A percentile compares a stretch with the other conserved stretches of the same genome.
phyloP scores from a whole-genome alignment of 2,329 filamentous ascomycete genomes.

The Stylonectria norvegica region DNA sequence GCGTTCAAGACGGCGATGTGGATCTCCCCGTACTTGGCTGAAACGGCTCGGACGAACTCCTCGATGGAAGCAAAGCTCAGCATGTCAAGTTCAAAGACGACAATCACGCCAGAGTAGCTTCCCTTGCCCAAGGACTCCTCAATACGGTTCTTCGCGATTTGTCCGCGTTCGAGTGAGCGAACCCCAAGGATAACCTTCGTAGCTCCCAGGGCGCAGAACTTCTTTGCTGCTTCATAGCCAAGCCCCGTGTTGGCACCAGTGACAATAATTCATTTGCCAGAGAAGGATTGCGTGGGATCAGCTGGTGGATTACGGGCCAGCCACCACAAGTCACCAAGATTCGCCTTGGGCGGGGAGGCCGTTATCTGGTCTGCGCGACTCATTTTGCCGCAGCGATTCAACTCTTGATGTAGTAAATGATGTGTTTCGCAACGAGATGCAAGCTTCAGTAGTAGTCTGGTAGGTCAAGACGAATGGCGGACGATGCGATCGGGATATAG shows the following conservation, averaged over 20 bases:
- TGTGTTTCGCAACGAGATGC: too few relatives aligned
- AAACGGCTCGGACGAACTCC: too few relatives aligned
- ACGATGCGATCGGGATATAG: too few relatives aligned
- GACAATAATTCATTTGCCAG: not conserved
- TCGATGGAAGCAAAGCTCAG: not conserved
- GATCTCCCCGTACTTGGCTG: not conserved
- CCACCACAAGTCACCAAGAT: not conserved
- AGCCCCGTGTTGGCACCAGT: not conserved
- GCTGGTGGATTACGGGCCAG: not conserved
- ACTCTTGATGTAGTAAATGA: too few relatives aligned
- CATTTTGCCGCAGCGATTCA: too few relatives aligned
- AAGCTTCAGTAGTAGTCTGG: too few relatives aligned
- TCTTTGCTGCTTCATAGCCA: not conserved
- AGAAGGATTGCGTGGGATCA: not conserved
- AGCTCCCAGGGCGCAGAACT: not conserved
- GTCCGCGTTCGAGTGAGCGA: not conserved
- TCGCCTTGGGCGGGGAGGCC: not conserved
- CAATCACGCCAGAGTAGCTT: not conserved
- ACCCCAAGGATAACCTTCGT: not conserved
- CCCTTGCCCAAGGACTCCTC: not conserved
- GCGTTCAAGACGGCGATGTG: not conserved
- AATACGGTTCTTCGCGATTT: not conserved
- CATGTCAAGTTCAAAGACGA: not conserved
- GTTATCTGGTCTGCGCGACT: not conserved
- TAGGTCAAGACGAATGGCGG: too few relatives aligned